A percentile compares a stretch with the other conserved stretches of the same genome.
Conservation (phyloP, 148 eudicot species). For the Rhododendron kiyosumense region DNA sequence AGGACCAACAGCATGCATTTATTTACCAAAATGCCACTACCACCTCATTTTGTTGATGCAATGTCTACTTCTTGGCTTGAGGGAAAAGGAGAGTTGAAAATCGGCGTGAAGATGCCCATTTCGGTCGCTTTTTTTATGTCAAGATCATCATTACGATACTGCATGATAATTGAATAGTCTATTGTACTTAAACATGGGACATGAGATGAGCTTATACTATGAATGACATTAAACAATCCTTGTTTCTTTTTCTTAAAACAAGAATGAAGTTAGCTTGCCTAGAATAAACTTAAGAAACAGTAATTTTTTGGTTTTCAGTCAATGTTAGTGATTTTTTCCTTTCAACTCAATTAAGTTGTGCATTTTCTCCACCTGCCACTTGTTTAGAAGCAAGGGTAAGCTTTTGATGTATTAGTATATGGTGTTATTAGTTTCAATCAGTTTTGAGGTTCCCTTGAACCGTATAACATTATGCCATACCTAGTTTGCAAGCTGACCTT, state of each 20-base stretch:
- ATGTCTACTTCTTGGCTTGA: not conserved
- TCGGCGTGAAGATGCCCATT: not conserved
- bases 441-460: not conserved
- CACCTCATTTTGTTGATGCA: not conserved
- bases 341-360: not conserved
- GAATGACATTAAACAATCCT: not conserved
- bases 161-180: not conserved
- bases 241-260: not conserved
- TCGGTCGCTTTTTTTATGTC: not conserved
- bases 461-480: not conserved
- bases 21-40: not conserved
- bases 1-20: not conserved
- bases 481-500: slow-evolving; percentile 11
- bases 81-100: not conserved
- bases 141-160: not conserved
- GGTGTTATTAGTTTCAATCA: not conserved
- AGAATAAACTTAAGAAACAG: not conserved
- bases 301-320: not conserved
- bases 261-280: not conserved
- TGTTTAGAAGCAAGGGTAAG: not conserved
- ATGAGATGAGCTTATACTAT: not conserved
- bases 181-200: not conserved
- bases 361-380: not conserved
- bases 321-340: not conserved
- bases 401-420: not conserved